Percentiles rank a stretch among this genome's conserved stretches.
These are phyloP conservation scores for Tetracentron sinense DNA, from an alignment of 164 flowering plant genomes.

Conservation along the genomic window DNA sequence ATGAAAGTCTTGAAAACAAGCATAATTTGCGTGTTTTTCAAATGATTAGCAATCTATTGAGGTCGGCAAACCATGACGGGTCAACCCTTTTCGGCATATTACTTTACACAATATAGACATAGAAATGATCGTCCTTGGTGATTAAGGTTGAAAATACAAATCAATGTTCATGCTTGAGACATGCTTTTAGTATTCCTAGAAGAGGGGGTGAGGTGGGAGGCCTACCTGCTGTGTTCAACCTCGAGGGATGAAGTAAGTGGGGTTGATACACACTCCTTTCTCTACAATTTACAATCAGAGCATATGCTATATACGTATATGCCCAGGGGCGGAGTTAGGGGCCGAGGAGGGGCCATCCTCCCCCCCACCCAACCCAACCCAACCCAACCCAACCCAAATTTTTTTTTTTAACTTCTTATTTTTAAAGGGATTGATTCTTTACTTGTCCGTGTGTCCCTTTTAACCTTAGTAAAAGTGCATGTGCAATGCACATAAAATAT, in stretches of 20 bases:
- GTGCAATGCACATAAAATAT: too few relatives aligned
- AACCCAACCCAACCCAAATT: too few relatives aligned
- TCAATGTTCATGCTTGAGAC: slow-evolving; percentile 69
- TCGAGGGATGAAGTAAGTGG: slow-evolving; percentile 34
- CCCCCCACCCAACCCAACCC: too few relatives aligned
- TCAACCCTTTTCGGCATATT: slow-evolving; percentile 18
- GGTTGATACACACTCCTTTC: slow-evolving; percentile 37
- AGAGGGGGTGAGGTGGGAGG: slow-evolving; percentile 66
- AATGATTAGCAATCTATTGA: neutral
- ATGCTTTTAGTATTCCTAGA: slow-evolving; percentile 81
- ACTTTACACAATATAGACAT: slow-evolving; percentile 44
- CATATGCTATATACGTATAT: too few relatives aligned
- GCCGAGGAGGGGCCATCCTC: too few relatives aligned
- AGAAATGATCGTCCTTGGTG: neutral
- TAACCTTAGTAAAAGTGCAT: too few relatives aligned
- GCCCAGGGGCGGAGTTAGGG: too few relatives aligned
- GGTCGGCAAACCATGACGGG: neutral
- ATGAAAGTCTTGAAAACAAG: neutral
- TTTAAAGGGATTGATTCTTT: too few relatives aligned
- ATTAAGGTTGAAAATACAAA: slow-evolving; percentile 9
- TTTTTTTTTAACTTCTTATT: too few relatives aligned
- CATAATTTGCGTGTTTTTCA: neutral
- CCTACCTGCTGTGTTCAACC: slow-evolving; percentile 39
- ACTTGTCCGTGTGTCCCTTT: too few relatives aligned
- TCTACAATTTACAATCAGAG: too few relatives aligned